Conservation (phyloP, 2,329 filamentous ascomycete genomes). For the Colletotrichum tropicale region DNA sequence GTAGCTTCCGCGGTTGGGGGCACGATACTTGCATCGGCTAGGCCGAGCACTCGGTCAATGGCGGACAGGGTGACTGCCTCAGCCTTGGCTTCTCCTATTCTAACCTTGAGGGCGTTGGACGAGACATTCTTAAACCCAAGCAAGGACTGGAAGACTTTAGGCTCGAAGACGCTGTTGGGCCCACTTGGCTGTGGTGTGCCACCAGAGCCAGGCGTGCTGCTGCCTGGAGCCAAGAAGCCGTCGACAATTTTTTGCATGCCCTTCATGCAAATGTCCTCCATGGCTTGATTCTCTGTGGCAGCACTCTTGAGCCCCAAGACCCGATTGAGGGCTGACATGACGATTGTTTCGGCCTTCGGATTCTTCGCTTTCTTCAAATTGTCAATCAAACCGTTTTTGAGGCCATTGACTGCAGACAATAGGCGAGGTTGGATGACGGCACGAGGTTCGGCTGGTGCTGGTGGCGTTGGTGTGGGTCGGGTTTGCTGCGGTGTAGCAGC, state of each 20-base stretch:
- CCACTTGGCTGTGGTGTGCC: conserved; percentile 24
- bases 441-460: conserved; percentile 23
- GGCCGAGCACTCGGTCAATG: conserved; percentile 54
- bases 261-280: conserved; percentile 52
- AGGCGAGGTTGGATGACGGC: conserved; percentile 50
- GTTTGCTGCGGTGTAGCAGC: conserved; percentile 13
- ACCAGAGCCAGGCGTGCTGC: conserved; percentile 33
- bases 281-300: conserved; percentile 47
- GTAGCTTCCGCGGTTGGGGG: conserved; percentile 26
- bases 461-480: conserved; percentile 15
- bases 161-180: conserved; percentile 28
- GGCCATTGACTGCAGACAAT: conserved; percentile 44
- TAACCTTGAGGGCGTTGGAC: conserved; percentile 43
- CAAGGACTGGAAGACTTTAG: conserved; percentile 46
- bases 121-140: conserved; percentile 51
- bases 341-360: conserved; percentile 49
- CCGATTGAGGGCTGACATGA: conserved; percentile 58
- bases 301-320: conserved; percentile 51
- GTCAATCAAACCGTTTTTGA: conserved; percentile 52
- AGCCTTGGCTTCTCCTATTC: conserved; percentile 44
- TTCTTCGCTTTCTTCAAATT: conserved; percentile 48
- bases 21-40: conserved; percentile 48
- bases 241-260: conserved; percentile 46
- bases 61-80: conserved; percentile 54
- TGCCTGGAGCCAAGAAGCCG: conserved; percentile 42